Evolutionary conservation across 2,329 filamentous ascomycete species (phyloP), one percentile per base, ranked within the genome.

Genomic region (Fragosphaeria purpurea): DNA sequence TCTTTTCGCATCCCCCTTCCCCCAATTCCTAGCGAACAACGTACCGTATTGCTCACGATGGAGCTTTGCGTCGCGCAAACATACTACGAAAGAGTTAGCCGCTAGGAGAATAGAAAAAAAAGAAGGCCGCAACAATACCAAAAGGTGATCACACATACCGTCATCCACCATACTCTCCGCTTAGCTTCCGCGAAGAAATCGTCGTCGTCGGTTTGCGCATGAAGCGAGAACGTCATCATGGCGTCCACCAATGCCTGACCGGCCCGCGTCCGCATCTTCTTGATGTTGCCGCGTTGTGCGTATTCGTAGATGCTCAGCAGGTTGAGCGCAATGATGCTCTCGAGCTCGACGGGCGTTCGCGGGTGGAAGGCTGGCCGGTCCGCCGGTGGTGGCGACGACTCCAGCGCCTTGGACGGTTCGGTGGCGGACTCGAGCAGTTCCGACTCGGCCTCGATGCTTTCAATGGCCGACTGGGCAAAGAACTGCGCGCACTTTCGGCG

Each of bases 161-260:
- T 75, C 70, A 75, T 75, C 74, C 74, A 77, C 73, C 73, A 77
- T 6, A 69, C 65, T 34, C 73, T 65, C 34, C 71, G 63, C 56
- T 67, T 68, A 10, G 70, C 70, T 55, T 77, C 73, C 1, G 68
- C 61, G 53, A 65, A 74, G 34, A 65, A 73, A 40, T 61, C 59
- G 41, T 70, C 67, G 37, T 70, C 65, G 5, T 65, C 62, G 5
- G 57, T 62, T 44, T 62, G 65, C 6, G 59, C 61, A 57, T 76
- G 73, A 1, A 77, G 61, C 6, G 62, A 66, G 31, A 72, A 56
- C 35, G 65, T 67, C 64, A 74, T 71, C 65, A 75, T 71, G 7
- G 73, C 73, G 12, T 67, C 58, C 53, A 72, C 64, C 39, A 76
- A 56, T 4, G 74, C 73, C 50, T 74, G 69, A 0, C 70, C 71